Base-by-base conservation (phyloP, 148 eudicot species). In the Heliamphora exappendiculata region DNA sequence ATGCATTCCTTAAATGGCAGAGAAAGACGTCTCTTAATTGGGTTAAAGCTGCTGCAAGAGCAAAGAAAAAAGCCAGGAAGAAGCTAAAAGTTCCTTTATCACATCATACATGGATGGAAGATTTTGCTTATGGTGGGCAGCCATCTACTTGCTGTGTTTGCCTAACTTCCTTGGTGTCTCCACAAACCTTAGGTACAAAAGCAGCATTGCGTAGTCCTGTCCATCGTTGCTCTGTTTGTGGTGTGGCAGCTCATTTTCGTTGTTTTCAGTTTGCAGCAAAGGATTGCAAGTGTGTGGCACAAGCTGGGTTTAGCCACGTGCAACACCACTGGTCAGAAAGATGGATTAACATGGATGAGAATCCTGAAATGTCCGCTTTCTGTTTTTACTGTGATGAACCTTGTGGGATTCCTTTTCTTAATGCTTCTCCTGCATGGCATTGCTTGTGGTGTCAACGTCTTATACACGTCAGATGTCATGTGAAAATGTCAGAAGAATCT, bases 321-420 rank as follows among this genome's bases (percentile, higher is more conserved):
- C 93, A 85, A 81, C 97, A 93, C 84, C 97, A 91, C 75, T 93
- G 97, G 97, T 89, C 93, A 31, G 97, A 93, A 80, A 85, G 88
- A 82, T 91, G 97, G 97, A 80, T 83, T 45, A 89, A 79, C 55
- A 83, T 81, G 75, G 96, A 93, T 84, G 97, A 89, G 59, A 89
- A 93, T 81, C 83, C 89, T 55, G 97, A 91, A 80, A 83, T 81
- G 66, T 90, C 95, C 76, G 85, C 90, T 14, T 93, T 90, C 84
- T 92, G 97, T 76, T 90, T 78, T 37, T 86, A 88, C 76, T 92
- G 97, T 76, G 97, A 92, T 67, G 94, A 90, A 84, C 94, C 97
- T 65, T 92, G 97, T 82, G 97, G 90, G 29, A 84, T 92, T 75
- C 94, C 94, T 64, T 78, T 92, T 75, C 83, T 92, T 36, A 91